Evolutionary conservation across 2,329 filamentous ascomycete species (phyloP).

Genomic region (Calycina herbarum): DNA sequence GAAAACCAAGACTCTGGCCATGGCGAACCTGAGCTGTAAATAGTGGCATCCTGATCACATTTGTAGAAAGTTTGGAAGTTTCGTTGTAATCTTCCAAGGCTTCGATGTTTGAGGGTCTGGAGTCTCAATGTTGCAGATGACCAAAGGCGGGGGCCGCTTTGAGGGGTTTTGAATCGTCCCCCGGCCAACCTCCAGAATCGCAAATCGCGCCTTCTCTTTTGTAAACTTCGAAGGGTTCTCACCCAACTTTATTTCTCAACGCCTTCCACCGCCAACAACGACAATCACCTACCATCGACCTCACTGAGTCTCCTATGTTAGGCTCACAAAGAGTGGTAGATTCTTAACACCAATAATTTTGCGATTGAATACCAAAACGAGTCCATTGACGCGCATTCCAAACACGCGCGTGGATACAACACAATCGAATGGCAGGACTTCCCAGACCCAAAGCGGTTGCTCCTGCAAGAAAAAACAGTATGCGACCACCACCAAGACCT

Average conservation of each 20-base stretch:
- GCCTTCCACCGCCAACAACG: neutral
- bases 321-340: neutral
- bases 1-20: constrained; percentile 54
- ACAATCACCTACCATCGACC: neutral
- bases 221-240: neutral
- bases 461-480: constrained; percentile 49
- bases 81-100: neutral
- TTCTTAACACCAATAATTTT: neutral
- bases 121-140: constrained; percentile 1
- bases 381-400: constrained; percentile 1
- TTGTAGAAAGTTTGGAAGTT: neutral
- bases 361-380: neutral
- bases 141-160: constrained; percentile 7
- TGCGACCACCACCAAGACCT: constrained; percentile 55
- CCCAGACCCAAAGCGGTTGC: constrained; percentile 49
- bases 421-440: constrained; percentile 52
- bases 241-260: neutral
- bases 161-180: neutral
- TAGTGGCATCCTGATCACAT: constrained; percentile 42
- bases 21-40: constrained; percentile 65
- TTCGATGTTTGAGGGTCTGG: neutral
- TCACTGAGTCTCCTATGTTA: neutral
- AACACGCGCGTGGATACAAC: neutral
- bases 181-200: neutral
- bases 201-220: neutral